These are phyloP conservation scores for Myrmaecium sp. DNA, from an alignment of 2,329 filamentous ascomycete species.

Conservation along the genomic window DNA sequence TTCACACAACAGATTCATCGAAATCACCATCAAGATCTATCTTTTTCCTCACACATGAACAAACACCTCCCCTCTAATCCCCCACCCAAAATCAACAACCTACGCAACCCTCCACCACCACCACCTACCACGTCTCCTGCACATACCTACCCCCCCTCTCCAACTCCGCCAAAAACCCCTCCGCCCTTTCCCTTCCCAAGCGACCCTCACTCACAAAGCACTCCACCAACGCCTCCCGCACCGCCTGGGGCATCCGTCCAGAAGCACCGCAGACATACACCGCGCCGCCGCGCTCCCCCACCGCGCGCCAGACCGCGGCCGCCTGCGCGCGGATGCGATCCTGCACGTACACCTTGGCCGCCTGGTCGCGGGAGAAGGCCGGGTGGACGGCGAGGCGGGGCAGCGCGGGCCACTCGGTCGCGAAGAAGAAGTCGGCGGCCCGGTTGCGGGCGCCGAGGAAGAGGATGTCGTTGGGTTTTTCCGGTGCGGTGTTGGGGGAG, in stretches of 20 bases:
- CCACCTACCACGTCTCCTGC: slow-evolving; percentile 51
- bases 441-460: slow-evolving; percentile 75
- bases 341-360: slow-evolving; percentile 50
- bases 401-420: slow-evolving; percentile 37
- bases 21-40: no score
- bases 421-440: slow-evolving; percentile 65
- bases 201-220: slow-evolving; percentile 30
- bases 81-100: no score
- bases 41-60: no score
- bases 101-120: no score
- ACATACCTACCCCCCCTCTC: slow-evolving; percentile 47
- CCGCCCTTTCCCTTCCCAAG: slow-evolving; percentile 32
- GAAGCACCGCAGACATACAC: slow-evolving; percentile 44
- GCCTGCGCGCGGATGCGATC: slow-evolving; percentile 39
- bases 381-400: slow-evolving; percentile 36
- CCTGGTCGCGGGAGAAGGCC: slow-evolving; percentile 52
- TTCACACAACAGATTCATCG: no score
- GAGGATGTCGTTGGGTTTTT: slow-evolving; percentile 31
- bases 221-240: slow-evolving; percentile 49
- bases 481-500: slow-evolving; percentile 5
- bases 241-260: slow-evolving; percentile 54
- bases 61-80: no score
- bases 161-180: slow-evolving; percentile 37
- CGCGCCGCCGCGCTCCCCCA: slow-evolving; percentile 35
- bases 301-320: slow-evolving; percentile 30